A percentile compares a stretch with the other conserved stretches of the same genome.
phyloP scores from a whole-genome alignment of 306 rosid species.

The Chamaecrista fasciculata region DNA sequence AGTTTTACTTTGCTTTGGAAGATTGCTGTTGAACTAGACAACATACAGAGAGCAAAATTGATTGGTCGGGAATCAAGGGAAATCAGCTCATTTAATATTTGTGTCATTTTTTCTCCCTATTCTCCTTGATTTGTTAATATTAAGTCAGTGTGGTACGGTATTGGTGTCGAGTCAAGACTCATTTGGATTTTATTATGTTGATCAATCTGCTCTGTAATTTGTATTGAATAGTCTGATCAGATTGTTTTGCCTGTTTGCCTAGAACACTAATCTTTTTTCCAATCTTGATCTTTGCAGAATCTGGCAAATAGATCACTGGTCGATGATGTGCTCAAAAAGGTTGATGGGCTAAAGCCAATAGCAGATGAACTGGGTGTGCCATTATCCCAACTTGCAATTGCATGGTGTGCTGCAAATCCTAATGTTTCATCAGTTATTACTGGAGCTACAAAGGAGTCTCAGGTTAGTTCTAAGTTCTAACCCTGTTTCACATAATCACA shows the following conservation, averaged over 20 bases:
- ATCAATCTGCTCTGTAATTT: not conserved
- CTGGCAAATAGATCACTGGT: constrained; percentile 79
- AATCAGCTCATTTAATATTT: too few relatives aligned
- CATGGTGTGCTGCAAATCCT: constrained; percentile 97
- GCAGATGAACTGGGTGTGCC: constrained; percentile 95
- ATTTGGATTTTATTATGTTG: not conserved
- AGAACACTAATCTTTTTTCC: constrained; percentile 1
- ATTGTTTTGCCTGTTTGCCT: not conserved
- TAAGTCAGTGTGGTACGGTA: not conserved
- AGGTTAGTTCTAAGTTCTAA: constrained; percentile 65
- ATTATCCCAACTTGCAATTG: constrained; percentile 83
- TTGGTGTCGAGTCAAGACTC: not conserved
- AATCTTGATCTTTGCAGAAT: constrained; percentile 67
- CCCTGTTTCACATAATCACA: not conserved
- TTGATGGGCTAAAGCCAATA: constrained; percentile 84
- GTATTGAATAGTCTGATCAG: not conserved
- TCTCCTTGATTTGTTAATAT: not conserved
- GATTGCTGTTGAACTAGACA: too few relatives aligned
- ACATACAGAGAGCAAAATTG: too few relatives aligned
- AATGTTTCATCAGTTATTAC: constrained; percentile 91
- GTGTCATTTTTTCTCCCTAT: not conserved
- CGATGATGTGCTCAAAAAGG: constrained; percentile 85
- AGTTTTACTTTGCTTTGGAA: constrained; percentile 13
- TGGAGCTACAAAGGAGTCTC: constrained; percentile 97
- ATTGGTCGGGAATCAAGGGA: too few relatives aligned